phyloP scores from a whole-genome alignment of 208 protist genomes.

The Trichomonas vaginalis region DNA sequence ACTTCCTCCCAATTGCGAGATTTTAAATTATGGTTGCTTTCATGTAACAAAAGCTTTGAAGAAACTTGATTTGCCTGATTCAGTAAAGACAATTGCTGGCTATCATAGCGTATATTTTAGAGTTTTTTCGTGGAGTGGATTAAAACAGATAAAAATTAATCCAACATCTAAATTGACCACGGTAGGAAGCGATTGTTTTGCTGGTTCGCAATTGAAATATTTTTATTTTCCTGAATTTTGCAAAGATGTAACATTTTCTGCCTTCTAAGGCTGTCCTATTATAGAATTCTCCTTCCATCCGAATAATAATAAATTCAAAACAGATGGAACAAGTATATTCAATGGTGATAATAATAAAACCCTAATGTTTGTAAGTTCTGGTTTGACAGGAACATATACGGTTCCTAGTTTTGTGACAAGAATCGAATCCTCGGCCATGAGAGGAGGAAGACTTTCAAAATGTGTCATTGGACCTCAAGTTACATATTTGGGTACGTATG shows the following conservation, averaged over 20 bases:
- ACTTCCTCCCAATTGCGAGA: not conserved
- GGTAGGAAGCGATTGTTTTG: not conserved
- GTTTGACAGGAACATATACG: not conserved
- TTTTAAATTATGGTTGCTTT: not conserved
- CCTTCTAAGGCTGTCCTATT: not conserved
- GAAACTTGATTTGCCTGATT: not conserved
- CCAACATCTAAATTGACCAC: not conserved
- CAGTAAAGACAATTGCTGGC: not conserved
- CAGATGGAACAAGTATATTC: not conserved
- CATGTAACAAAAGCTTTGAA: not conserved
- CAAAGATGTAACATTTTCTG: not conserved
- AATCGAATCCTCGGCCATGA: not conserved
- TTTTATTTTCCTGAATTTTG: not conserved
- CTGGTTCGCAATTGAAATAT: not conserved
- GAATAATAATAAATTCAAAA: not conserved
- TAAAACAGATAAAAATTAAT: not conserved
- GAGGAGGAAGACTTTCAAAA: not conserved
- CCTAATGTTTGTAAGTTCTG: not conserved
- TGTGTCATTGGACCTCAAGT: not conserved
- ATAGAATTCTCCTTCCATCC: not conserved
- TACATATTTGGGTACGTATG: not conserved
- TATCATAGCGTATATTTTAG: not conserved
- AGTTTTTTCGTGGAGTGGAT: not conserved
- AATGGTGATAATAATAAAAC: not conserved
- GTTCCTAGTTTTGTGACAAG: not conserved